Evolutionary conservation across 2,329 filamentous ascomycete species (phyloP).

Genomic region (Venturia carpophila): DNA sequence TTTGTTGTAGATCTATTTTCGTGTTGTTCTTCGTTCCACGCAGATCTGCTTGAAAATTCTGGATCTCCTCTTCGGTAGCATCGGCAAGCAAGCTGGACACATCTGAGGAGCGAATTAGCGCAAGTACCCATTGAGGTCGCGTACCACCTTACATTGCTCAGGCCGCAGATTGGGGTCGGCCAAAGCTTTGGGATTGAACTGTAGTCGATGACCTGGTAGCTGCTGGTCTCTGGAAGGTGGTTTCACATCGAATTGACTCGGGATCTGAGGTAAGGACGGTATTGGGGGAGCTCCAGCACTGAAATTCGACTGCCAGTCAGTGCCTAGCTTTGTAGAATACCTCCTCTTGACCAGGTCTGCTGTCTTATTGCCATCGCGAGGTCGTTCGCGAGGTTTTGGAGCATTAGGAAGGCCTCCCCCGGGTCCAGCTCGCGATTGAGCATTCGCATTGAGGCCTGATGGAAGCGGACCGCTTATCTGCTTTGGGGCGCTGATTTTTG

Average conservation of each 20-base stretch:
- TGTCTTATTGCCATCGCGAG: conserved; percentile 39
- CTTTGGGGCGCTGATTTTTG: conserved; percentile 53
- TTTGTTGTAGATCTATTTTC: conserved; percentile 80
- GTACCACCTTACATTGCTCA: conserved; percentile 61
- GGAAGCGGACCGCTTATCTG: conserved; percentile 43
- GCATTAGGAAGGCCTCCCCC: conserved; percentile 22
- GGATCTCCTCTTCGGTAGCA: conserved; percentile 80
- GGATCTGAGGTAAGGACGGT: conserved; percentile 50
- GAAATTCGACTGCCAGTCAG: conserved; percentile 63
- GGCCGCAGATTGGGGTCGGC: conserved; percentile 70
- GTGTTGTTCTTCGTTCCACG: conserved; percentile 71
- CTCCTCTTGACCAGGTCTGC: conserved; percentile 85
- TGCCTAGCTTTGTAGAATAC: conserved; percentile 82
- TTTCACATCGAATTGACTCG: conserved; percentile 50
- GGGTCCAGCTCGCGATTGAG: conserved; percentile 20
- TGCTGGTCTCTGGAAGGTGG: conserved; percentile 36
- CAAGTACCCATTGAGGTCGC: background rate
- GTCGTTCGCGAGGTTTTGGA: conserved; percentile 31
- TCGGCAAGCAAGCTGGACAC: conserved; percentile 68
- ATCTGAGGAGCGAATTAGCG: conserved; percentile 34
- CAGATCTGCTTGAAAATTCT: conserved; percentile 68
- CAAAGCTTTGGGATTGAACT: conserved; percentile 68
- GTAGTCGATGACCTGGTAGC: conserved; percentile 48
- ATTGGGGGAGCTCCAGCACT: conserved; percentile 61
- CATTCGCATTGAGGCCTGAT: conserved; percentile 24